phyloP scores from a whole-genome alignment of 1,139 yeast species.

The Saccharomycopsis hybrid region DNA sequence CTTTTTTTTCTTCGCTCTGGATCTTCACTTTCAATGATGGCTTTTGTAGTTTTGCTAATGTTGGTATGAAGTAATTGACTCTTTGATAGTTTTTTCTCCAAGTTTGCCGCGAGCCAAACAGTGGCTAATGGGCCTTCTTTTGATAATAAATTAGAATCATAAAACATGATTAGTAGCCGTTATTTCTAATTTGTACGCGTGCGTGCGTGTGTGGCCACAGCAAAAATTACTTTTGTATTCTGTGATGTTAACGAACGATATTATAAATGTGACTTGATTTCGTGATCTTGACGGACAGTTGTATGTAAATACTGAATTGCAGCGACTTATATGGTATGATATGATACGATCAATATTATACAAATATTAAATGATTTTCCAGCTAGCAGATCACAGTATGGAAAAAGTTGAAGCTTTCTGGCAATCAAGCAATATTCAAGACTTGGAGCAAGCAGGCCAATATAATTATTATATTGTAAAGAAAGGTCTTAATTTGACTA shows the following conservation, averaged over 20 bases:
- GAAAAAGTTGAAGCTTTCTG: not conserved
- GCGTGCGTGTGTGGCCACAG: too few relatives aligned
- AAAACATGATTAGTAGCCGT: not conserved
- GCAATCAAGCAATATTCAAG: not conserved
- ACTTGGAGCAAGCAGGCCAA: too few relatives aligned
- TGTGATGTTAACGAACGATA: too few relatives aligned
- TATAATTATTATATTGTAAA: too few relatives aligned
- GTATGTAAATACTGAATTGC: too few relatives aligned
- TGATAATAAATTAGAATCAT: conserved; percentile 39
- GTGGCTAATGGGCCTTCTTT: conserved; percentile 82
- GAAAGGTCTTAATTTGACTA: too few relatives aligned
- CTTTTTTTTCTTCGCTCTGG: not conserved
- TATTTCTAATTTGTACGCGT: too few relatives aligned
- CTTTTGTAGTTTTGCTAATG: conserved; percentile 61
- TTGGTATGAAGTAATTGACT: conserved; percentile 69
- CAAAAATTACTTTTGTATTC: too few relatives aligned
- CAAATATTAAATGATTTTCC: not conserved
- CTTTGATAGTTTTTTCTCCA: conserved; percentile 74
- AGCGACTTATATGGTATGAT: too few relatives aligned
- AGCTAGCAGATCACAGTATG: not conserved
- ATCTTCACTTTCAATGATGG: conserved; percentile 32
- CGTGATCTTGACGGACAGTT: too few relatives aligned
- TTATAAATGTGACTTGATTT: too few relatives aligned
- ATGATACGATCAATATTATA: not conserved
- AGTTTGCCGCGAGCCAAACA: conserved; percentile 91